Conservation (phyloP, 2,329 filamentous ascomycete genomes). For the Ambrosiella beaveri region DNA sequence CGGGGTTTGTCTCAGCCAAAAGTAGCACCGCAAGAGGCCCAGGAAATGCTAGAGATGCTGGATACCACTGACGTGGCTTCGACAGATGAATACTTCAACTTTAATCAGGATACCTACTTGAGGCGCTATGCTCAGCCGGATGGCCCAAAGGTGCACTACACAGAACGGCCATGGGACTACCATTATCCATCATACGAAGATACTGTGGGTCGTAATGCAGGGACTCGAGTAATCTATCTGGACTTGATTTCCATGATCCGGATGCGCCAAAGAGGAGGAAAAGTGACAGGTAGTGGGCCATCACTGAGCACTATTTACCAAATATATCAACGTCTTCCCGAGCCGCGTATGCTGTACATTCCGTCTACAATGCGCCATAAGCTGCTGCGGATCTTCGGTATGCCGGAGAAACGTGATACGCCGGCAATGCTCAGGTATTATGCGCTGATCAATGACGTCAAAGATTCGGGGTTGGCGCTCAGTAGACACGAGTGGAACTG, state of each 20-base stretch:
- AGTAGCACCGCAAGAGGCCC: constrained; percentile 15
- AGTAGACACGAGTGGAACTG: constrained; percentile 61
- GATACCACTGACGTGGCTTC: constrained; percentile 26
- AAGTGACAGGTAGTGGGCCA: constrained; percentile 23
- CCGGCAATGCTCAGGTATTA: constrained; percentile 67
- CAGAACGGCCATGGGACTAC: constrained; percentile 31
- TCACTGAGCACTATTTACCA: constrained; percentile 30
- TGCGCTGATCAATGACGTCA: constrained; percentile 67
- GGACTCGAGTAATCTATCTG: constrained; percentile 21
- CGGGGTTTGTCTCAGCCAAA: not conserved
- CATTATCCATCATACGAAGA: constrained; percentile 28
- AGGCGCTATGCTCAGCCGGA: constrained; percentile 35
- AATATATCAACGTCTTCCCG: constrained; percentile 32
- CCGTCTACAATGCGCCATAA: constrained; percentile 37
- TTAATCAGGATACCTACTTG: constrained; percentile 35
- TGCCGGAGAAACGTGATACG: constrained; percentile 37
- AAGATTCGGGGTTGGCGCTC: constrained; percentile 52
- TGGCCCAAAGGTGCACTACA: constrained; percentile 31
- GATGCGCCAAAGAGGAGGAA: constrained; percentile 16
- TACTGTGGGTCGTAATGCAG: constrained; percentile 21
- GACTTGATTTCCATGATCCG: constrained; percentile 27
- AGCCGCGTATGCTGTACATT: constrained; percentile 34
- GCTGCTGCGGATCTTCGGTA: constrained; percentile 52
- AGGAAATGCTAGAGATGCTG: constrained; percentile 36
- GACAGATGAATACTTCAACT: constrained; percentile 36